Base-by-base conservation (phyloP, 306 rosid species). In the Urtica urens region DNA sequence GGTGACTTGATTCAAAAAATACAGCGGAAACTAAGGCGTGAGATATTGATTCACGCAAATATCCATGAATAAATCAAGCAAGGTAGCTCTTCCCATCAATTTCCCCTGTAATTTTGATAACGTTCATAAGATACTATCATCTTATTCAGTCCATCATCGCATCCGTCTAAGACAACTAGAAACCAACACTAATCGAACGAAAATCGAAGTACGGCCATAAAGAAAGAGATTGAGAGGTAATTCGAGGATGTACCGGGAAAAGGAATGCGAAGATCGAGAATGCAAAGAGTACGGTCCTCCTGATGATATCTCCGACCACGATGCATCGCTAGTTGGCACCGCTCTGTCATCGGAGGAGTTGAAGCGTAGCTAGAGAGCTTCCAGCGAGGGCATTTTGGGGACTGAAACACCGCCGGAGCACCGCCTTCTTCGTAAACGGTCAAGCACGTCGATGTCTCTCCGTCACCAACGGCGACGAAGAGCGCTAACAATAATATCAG, bases 321-420 rank as follows among this genome's bases (percentile, higher is more conserved):
- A 55, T 70, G 95, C 78, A 62, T 56, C 4, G 90, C 73, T 6
- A 63, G 29, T 23, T 84, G 90, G 53, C 97, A 88, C 22, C 68
- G 84, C 19, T 74, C 51, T 10, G 78, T 58, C 54, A 44, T 37
- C 46, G 66, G 68, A 5, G 82, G 55, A 46, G 46, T 61, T 38
- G 81, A 57, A 24, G 49, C 65, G 61, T 67, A 53, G 17, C 72
- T 73, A 44, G 77, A 49, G 59, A 78, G 90, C 66, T 75, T 77
- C 97, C 97, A 88, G 55, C 69, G 90, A 25, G 90, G 87, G 53
- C 97, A 88, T 81, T 88, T 88, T 8, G 90, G 90, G 62, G 97
- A 88, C 58, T 69, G 70, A 41, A 88, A 78, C 20, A 88, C 97
- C 28, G 95, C 93, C 57, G 90, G 86, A 72, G 97, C 93, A 25